A percentile compares a stretch with the other conserved stretches of the same genome.
Evolutionary conservation across 164 flowering plant genomes (phyloP).

Genomic region (Stephania japonica): DNA sequence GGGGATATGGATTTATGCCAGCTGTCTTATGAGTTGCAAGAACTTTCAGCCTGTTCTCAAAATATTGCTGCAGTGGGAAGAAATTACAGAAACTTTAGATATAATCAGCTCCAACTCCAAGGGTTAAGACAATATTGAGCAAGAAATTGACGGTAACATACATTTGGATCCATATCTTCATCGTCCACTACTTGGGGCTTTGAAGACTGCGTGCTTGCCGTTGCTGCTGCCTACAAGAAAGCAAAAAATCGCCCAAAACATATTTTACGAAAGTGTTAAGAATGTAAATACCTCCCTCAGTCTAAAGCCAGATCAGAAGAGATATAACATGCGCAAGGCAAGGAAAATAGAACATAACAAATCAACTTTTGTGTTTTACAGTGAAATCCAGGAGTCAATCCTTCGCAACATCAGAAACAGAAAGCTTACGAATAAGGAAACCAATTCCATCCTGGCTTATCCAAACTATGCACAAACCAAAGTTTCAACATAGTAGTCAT

Average conservation of each 20-base stretch:
- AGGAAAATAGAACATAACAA: not conserved
- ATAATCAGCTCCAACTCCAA: not conserved
- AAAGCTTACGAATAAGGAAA: not conserved
- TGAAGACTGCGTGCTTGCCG: constrained; percentile 32
- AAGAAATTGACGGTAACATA: constrained; percentile 18
- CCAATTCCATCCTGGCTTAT: not conserved
- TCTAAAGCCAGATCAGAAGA: not conserved
- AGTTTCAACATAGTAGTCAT: too few relatives aligned
- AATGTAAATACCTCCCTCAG: not conserved
- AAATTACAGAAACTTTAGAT: constrained; percentile 3
- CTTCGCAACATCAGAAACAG: not conserved
- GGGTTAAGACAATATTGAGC: not conserved
- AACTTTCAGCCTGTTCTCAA: constrained; percentile 69
- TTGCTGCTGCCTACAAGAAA: constrained; percentile 41
- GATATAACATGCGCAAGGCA: not conserved
- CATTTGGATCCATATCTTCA: constrained; percentile 96
- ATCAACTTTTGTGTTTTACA: too few relatives aligned
- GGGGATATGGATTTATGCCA: constrained; percentile 80
- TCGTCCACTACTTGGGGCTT: constrained; percentile 62
- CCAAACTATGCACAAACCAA: too few relatives aligned
- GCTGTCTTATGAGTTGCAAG: constrained; percentile 52
- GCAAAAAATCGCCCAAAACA: not conserved
- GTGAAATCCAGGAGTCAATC: too few relatives aligned
- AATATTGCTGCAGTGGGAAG: constrained; percentile 69
- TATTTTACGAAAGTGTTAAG: not conserved